Percentiles rank a stretch among this genome's conserved stretches.
Conservation (phyloP, 2,329 filamentous ascomycete species). For the Magnaporthiopsis incrustans region DNA sequence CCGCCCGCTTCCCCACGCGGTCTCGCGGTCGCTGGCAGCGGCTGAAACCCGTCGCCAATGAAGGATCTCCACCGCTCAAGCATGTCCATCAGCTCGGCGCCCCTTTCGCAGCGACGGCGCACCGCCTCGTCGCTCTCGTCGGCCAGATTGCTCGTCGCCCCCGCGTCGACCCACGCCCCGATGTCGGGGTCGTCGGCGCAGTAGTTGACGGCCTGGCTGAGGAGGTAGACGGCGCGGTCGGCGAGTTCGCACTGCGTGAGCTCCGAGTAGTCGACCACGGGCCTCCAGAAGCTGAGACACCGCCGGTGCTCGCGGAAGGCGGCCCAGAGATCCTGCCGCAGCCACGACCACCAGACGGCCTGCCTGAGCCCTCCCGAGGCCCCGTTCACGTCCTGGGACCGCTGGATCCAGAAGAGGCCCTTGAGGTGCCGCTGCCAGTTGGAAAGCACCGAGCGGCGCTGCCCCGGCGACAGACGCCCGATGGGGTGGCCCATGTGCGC, state of each 20-base stretch:
- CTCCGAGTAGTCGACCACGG: constrained; percentile 32
- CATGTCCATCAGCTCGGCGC: constrained; percentile 16
- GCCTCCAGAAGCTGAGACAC: constrained; percentile 49
- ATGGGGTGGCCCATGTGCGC: neutral
- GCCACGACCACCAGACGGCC: constrained; percentile 59
- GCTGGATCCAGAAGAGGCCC: constrained; percentile 58
- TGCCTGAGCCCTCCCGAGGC: constrained; percentile 47
- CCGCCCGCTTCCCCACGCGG: neutral
- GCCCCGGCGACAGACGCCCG: neutral
- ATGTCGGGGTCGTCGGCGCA: constrained; percentile 1
- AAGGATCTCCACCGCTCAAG: constrained; percentile 21
- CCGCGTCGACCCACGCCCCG: neutral
- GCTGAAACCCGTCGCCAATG: constrained; percentile 29
- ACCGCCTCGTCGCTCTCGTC: neutral
- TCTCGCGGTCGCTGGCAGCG: constrained; percentile 24
- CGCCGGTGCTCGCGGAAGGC: constrained; percentile 50
- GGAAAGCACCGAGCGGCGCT: constrained; percentile 1
- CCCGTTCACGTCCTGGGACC: constrained; percentile 53
- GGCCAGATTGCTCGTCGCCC: no score
- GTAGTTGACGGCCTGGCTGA: constrained; percentile 46
- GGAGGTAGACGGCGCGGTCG: constrained; percentile 38
- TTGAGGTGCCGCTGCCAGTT: constrained; percentile 54
- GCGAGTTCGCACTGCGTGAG: constrained; percentile 42
- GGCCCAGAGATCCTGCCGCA: constrained; percentile 59
- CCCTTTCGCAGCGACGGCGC: neutral